Conservation (phyloP, 2,329 filamentous ascomycete genomes). For the Fusarium hostae region DNA sequence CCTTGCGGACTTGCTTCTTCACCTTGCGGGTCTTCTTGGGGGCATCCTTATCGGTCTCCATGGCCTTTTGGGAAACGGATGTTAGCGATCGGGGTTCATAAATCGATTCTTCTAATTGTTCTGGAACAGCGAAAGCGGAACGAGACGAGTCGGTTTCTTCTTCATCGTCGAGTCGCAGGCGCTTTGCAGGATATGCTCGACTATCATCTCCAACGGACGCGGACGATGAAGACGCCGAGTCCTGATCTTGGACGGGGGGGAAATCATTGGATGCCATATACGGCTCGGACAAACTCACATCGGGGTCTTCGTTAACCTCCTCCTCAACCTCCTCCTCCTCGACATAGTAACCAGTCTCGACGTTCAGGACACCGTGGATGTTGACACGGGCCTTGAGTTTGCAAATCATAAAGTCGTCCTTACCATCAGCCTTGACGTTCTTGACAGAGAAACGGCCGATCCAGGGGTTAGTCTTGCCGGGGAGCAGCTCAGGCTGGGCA, state of each 20-base stretch:
- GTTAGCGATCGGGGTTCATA: slow-evolving; percentile 43
- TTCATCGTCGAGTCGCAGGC: slow-evolving; percentile 30
- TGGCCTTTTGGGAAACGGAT: slow-evolving; percentile 66
- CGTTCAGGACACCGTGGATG: slow-evolving; percentile 93
- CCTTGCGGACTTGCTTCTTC: slow-evolving; percentile 99
- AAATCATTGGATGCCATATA: slow-evolving; percentile 3
- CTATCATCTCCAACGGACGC: slow-evolving; percentile 32
- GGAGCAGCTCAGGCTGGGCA: slow-evolving; percentile 84
- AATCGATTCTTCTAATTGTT: slow-evolving; percentile 4
- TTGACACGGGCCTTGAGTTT: slow-evolving; percentile 98
- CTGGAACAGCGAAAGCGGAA: slow-evolving; percentile 4
- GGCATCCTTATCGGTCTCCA: slow-evolving; percentile 83
- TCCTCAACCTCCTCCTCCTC: slow-evolving; percentile 98
- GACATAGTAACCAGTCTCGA: slow-evolving; percentile 97
- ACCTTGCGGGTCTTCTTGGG: slow-evolving; percentile 94
- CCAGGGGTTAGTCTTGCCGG: slow-evolving; percentile 92
- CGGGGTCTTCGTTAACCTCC: slow-evolving; percentile 81
- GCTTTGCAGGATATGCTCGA: slow-evolving; percentile 27
- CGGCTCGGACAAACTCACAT: slow-evolving; percentile 67
- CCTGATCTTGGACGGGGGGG: background rate
- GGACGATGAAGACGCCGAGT: slow-evolving; percentile 18
- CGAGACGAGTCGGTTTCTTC: background rate
- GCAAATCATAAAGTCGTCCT: slow-evolving; percentile 99
- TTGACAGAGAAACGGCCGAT: slow-evolving; percentile 98
- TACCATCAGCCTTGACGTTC: slow-evolving; percentile 91